Percentiles rank a stretch among this genome's conserved stretches.
These are phyloP conservation scores for Trichoderma koningiopsis DNA, from an alignment of 2,329 filamentous ascomycete species.

Conservation along the genomic window DNA sequence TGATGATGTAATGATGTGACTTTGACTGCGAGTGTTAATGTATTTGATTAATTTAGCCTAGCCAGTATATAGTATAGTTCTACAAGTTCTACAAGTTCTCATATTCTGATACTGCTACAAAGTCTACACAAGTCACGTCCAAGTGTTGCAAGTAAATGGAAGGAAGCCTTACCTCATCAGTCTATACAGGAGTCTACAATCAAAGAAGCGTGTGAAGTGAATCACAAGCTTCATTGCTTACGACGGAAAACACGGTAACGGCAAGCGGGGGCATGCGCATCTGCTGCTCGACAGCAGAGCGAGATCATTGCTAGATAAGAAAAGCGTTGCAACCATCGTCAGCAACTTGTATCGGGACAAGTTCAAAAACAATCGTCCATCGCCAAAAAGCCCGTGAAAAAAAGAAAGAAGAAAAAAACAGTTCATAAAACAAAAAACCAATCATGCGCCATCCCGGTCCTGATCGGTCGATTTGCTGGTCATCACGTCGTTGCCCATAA, in stretches of 20 bases:
- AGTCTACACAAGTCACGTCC: background rate
- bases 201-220: background rate
- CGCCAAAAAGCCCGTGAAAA: background rate
- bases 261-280: conserved; percentile 19
- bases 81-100: background rate
- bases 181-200: background rate
- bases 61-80: background rate
- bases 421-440: background rate
- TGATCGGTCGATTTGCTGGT: conserved; percentile 5
- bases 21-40: background rate
- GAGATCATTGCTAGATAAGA: conserved; percentile 24
- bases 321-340: conserved; percentile 11
- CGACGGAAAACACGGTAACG: background rate
- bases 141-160: background rate
- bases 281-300: conserved; percentile 20
- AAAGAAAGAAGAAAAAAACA: background rate
- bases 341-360: conserved; percentile 18
- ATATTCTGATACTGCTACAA: background rate
- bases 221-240: conserved; percentile 4
- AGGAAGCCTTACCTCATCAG: background rate
- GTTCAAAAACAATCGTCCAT: background rate
- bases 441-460: conserved; percentile 8
- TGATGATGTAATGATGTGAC: conserved; percentile 24
- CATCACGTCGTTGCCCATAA: conserved; percentile 11
- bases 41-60: conserved; percentile 7